These are phyloP conservation scores for Geotrichum carabidarum DNA, from an alignment of 1,139 yeast genomes.

Conservation along the genomic window DNA sequence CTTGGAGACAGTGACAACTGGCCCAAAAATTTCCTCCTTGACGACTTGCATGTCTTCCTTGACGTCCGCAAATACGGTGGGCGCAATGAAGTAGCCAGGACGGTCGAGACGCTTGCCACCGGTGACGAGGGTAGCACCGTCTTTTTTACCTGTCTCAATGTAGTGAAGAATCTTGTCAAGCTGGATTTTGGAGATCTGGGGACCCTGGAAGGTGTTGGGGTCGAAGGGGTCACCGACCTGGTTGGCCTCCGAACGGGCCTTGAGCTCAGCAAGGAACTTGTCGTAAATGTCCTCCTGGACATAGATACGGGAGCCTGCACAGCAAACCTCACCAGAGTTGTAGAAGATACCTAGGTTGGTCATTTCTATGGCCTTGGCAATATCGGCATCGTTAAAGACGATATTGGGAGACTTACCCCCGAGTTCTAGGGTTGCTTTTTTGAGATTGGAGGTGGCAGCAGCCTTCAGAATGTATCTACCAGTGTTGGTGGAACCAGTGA, in stretches of 20 bases:
- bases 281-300: conserved; percentile 71
- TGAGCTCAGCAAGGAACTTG: conserved; percentile 50
- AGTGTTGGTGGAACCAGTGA: conserved; percentile 80
- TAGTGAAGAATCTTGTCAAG: conserved; percentile 64
- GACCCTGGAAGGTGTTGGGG: conserved; percentile 65
- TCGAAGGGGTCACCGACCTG: conserved; percentile 70
- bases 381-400: conserved; percentile 61
- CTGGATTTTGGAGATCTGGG: conserved; percentile 69
- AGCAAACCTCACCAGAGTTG: conserved; percentile 81
- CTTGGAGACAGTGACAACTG: conserved; percentile 67
- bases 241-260: conserved; percentile 45
- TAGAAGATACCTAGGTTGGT: conserved; percentile 55
- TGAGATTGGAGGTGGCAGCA: conserved; percentile 59
- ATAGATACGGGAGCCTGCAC: conserved; percentile 76
- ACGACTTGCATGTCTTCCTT: conserved; percentile 58
- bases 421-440: conserved; percentile 71
- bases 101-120: conserved; percentile 61
- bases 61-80: conserved; percentile 71
- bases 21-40: conserved; percentile 79
- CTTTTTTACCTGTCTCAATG: conserved; percentile 61
- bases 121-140: conserved; percentile 64
- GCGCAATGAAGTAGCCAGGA: conserved; percentile 70
- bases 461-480: conserved; percentile 65
- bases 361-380: conserved; percentile 51
- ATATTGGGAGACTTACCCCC: conserved; percentile 81